A percentile compares a stretch with the other conserved stretches of the same genome.
These are phyloP conservation scores for Mucor saturninus DNA, from an alignment of 371 early-diverging fungal species.

Conservation along the genomic window DNA sequence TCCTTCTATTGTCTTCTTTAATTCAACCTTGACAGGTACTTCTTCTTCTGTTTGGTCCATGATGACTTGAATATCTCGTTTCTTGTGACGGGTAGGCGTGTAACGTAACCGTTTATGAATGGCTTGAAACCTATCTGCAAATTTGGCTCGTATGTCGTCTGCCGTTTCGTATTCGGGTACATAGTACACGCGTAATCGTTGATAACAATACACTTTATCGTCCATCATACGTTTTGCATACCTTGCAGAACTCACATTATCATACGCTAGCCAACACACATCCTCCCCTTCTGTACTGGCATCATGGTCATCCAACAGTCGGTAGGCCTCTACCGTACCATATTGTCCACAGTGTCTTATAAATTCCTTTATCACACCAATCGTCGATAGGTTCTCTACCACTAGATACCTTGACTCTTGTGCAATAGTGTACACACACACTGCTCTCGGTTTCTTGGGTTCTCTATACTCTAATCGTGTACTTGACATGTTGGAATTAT, in stretches of 20 bases:
- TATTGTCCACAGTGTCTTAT: constrained; percentile 32
- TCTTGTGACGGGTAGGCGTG: background rate
- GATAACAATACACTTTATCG: constrained; percentile 49
- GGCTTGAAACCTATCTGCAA: constrained; percentile 32
- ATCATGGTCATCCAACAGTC: constrained; percentile 38
- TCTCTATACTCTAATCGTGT: constrained; percentile 39
- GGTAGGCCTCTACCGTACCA: constrained; percentile 42
- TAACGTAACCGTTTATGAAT: background rate
- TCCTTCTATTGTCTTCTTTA: too few relatives aligned
- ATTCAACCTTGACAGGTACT: background rate
- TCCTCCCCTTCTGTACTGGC: constrained; percentile 37
- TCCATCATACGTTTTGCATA: constrained; percentile 49
- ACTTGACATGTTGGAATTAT: background rate
- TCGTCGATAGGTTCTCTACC: constrained; percentile 52
- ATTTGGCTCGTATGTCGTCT: constrained; percentile 54
- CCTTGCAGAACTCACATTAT: constrained; percentile 37
- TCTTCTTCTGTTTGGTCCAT: background rate
- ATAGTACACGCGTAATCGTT: constrained; percentile 48
- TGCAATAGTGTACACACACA: constrained; percentile 54
- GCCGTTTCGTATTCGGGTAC: constrained; percentile 56
- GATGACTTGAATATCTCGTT: background rate
- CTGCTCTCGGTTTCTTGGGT: constrained; percentile 42
- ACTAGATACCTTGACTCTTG: constrained; percentile 61
- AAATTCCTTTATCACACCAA: constrained; percentile 41
- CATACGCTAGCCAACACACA: constrained; percentile 41